Percentiles rank a stretch among this genome's conserved stretches.
phyloP scores from a whole-genome alignment of 495 filamentous ascomycete genomes.

The Neurospora sp. region DNA sequence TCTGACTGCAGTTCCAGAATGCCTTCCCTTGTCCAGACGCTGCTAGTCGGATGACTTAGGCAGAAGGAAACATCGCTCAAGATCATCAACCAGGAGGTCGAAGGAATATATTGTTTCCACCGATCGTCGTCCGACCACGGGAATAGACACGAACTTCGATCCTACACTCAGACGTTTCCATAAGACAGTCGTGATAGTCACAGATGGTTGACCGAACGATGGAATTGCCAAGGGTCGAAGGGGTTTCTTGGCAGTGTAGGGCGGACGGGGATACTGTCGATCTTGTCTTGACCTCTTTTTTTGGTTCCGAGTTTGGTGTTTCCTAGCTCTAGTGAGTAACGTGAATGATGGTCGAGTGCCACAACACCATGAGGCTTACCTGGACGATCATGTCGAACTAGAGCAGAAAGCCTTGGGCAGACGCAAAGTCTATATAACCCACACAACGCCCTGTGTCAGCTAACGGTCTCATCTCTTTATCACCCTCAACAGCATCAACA shows the following conservation, averaged over 20 bases:
- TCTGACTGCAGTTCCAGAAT: neutral
- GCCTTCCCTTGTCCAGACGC: neutral
- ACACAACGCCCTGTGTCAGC: neutral
- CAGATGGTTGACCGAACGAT: neutral
- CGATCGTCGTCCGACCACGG: neutral
- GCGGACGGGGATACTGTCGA: neutral
- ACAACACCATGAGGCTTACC: neutral
- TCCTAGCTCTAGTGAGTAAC: neutral
- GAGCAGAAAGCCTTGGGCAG: neutral
- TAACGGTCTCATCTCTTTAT: neutral
- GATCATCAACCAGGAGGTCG: neutral
- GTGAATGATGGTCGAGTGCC: neutral
- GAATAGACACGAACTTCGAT: neutral
- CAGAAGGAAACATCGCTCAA: neutral
- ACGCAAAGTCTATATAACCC: neutral
- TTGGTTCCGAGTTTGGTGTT: neutral
- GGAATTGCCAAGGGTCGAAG: neutral
- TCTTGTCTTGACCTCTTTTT: neutral
- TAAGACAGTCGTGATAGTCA: neutral
- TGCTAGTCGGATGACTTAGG: neutral
- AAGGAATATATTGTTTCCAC: neutral
- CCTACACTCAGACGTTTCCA: neutral
- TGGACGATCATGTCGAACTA: neutral
- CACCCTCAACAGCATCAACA: neutral
- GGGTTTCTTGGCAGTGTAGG: neutral